Percentiles rank a stretch among this genome's conserved stretches.
phyloP scores from a whole-genome alignment of 1,284 basidiomycete genomes.

The Baeospora myosura region DNA sequence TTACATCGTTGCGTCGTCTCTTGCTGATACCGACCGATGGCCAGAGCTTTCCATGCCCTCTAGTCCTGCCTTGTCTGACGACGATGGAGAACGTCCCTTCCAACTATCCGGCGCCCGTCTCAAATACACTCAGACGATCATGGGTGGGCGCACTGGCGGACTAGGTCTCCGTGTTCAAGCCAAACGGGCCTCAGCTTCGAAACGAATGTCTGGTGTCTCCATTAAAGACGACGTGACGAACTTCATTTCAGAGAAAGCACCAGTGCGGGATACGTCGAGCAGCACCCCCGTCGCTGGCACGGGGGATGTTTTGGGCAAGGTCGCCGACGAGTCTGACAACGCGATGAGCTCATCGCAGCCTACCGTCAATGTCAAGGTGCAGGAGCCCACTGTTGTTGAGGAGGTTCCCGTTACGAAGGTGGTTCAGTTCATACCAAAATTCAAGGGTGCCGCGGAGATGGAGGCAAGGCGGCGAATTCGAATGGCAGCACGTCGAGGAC shows the following conservation, averaged over 20 bases:
- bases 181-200: constrained; percentile 42
- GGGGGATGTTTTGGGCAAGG: too few relatives aligned
- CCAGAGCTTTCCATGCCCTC: constrained; percentile 68
- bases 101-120: constrained; percentile 57
- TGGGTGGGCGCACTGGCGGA: constrained; percentile 57
- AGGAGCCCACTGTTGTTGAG: constrained; percentile 31
- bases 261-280: constrained; percentile 25
- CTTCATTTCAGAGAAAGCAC: constrained; percentile 23
- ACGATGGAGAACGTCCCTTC: constrained; percentile 46
- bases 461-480: constrained; percentile 58
- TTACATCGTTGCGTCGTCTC: constrained; percentile 71
- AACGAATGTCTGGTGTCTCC: constrained; percentile 36
- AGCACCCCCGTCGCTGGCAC: too few relatives aligned
- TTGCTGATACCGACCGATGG: constrained; percentile 75
- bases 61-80: constrained; percentile 65
- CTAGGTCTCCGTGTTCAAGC: constrained; percentile 65
- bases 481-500: constrained; percentile 50
- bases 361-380: constrained; percentile 25
- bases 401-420: constrained; percentile 39
- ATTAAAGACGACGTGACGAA: constrained; percentile 27
- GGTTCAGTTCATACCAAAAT: constrained; percentile 61
- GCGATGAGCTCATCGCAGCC: not conserved
- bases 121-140: constrained; percentile 82
- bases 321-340: constrained; percentile 1
- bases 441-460: constrained; percentile 74